phyloP scores from a whole-genome alignment of 768 basidiomycete genomes.

The Hypholoma fasciculare region DNA sequence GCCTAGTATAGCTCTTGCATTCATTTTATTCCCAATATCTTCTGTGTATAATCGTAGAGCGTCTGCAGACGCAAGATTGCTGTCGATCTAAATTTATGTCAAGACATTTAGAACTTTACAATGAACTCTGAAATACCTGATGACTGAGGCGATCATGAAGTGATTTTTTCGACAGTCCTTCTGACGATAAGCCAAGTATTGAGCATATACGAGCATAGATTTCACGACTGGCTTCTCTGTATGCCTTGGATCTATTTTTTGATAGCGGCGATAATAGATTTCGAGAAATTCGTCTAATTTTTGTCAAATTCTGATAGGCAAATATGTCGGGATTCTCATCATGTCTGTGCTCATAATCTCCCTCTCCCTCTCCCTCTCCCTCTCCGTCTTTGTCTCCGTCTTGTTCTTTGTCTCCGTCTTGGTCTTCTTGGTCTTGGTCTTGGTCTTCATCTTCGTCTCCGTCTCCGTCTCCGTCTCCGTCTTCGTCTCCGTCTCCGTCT shows the following conservation, averaged over 20 bases:
- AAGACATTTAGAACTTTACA: background rate
- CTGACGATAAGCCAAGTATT: background rate
- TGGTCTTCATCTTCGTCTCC: too few relatives aligned
- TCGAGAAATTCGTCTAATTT: background rate
- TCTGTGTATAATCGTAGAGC: too few relatives aligned
- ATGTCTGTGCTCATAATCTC: too few relatives aligned
- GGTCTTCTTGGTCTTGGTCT: too few relatives aligned
- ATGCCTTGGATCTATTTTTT: background rate
- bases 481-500: too few relatives aligned
- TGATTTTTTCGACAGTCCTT: background rate
- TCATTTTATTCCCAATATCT: background rate
- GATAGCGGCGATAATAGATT: background rate
- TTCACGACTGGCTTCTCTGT: background rate
- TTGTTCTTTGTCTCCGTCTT: too few relatives aligned
- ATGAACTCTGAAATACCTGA: background rate
- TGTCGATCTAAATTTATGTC: background rate
- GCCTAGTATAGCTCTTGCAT: conserved; percentile 21
- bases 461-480: too few relatives aligned
- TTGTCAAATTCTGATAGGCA: background rate
- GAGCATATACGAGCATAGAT: background rate
- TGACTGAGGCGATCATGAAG: background rate
- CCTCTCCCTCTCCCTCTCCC: too few relatives aligned
- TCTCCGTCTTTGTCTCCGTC: too few relatives aligned
- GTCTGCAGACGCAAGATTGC: too few relatives aligned
- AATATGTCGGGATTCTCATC: too few relatives aligned